Evolutionary conservation across 768 basidiomycete species (phyloP).

Genomic region (Rhodotorula graminis): DNA sequence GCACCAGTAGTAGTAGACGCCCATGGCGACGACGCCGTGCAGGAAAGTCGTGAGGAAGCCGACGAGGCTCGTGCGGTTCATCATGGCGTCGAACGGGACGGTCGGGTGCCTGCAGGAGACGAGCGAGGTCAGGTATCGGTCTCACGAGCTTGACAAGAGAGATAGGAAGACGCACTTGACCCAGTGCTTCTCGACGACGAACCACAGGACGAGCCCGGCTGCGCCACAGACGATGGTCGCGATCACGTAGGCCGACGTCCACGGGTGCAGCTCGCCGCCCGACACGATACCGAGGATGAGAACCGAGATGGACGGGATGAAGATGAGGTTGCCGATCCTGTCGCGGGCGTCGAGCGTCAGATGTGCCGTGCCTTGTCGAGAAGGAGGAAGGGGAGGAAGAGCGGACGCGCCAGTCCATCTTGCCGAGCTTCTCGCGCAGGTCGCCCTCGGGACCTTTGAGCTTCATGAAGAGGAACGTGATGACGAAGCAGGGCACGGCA

Average conservation of each 20-base stretch:
- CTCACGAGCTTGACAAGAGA: background rate
- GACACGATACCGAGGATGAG: conserved; percentile 53
- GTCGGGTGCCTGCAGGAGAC: conserved; percentile 27
- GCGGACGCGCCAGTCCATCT: conserved; percentile 37
- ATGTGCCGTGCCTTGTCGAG: conserved; percentile 41
- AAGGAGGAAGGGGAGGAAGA: background rate
- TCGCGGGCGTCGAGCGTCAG: background rate
- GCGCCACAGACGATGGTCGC: conserved; percentile 54
- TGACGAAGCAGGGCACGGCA: conserved; percentile 23
- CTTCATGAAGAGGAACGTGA: conserved; percentile 29
- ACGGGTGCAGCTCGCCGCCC: conserved; percentile 53
- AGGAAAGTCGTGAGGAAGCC: conserved; percentile 49
- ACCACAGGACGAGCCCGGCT: conserved; percentile 58
- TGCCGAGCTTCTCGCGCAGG: conserved; percentile 36
- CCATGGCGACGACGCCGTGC: conserved; percentile 29
- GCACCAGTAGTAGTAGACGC: conserved; percentile 13
- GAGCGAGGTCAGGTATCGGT: background rate
- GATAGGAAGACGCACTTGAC: conserved; percentile 22
- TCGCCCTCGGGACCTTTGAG: conserved; percentile 47
- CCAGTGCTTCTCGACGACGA: conserved; percentile 58
- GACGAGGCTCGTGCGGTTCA: conserved; percentile 48
- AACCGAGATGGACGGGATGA: conserved; percentile 42
- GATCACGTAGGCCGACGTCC: conserved; percentile 50
- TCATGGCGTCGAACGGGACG: conserved; percentile 46
- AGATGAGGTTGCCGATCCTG: conserved; percentile 48